Conservation (phyloP, 1,284 basidiomycete species). For the Leccinum subspadiceum region DNA sequence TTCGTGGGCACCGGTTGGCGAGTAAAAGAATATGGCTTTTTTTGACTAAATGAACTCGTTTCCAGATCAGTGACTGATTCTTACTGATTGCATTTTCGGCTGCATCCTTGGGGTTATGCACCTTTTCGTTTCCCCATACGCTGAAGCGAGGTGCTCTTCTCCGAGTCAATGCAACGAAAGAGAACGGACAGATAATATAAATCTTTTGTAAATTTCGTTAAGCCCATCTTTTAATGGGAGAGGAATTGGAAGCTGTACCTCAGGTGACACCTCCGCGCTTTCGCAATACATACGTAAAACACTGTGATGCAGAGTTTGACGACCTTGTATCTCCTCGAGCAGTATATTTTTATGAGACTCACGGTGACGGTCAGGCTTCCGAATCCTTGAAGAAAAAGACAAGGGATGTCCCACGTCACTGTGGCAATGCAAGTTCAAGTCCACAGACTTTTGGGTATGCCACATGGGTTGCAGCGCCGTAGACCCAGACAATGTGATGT, state of each 20-base stretch:
- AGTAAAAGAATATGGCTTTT: neutral
- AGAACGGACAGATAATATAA: neutral
- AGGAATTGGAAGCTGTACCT: neutral
- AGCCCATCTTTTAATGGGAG: neutral
- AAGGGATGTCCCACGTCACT: constrained; percentile 39
- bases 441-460: neutral
- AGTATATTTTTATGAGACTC: neutral
- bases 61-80: neutral
- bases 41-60: neutral
- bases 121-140: neutral
- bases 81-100: neutral
- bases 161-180: neutral
- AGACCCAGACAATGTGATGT: constrained; percentile 53
- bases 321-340: neutral
- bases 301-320: neutral
- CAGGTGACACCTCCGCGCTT: neutral
- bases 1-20: neutral
- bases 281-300: neutral
- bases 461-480: constrained; percentile 36
- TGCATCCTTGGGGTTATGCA: neutral
- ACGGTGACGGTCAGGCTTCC: neutral
- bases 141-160: neutral
- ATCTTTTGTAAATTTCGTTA: neutral
- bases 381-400: neutral
- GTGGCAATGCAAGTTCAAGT: constrained; percentile 34